A percentile compares a stretch with the other conserved stretches of the same genome.
Evolutionary conservation across 768 basidiomycete genomes (phyloP).

Genomic region (Scleroderma citrinum): DNA sequence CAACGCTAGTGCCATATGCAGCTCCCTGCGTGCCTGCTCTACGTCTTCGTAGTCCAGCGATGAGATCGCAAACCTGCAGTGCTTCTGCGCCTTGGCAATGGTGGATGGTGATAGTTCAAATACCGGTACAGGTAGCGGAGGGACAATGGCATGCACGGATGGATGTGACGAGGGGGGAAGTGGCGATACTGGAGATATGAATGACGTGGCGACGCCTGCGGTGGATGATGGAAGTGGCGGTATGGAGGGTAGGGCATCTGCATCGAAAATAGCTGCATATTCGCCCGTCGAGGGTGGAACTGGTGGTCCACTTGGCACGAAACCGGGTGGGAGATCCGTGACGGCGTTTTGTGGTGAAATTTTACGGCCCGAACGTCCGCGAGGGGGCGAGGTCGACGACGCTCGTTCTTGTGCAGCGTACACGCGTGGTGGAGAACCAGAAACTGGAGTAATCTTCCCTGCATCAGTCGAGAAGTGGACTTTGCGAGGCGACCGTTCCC

Average conservation of each 20-base stretch:
- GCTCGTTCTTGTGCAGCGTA: neutral
- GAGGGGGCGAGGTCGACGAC: constrained; percentile 6
- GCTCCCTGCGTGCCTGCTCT: constrained; percentile 79
- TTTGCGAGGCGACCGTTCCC: constrained; percentile 6
- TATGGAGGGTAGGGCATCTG: constrained; percentile 5
- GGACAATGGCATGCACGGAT: neutral
- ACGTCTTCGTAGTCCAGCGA: constrained; percentile 95
- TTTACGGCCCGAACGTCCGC: neutral
- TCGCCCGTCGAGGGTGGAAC: constrained; percentile 17
- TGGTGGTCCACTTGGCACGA: constrained; percentile 21
- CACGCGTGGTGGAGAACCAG: constrained; percentile 12
- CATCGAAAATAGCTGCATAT: constrained; percentile 2
- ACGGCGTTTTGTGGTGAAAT: constrained; percentile 2
- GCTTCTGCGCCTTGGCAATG: constrained; percentile 80
- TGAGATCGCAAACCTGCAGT: constrained; percentile 88
- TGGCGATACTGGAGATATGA: constrained; percentile 2
- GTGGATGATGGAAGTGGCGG: constrained; percentile 16
- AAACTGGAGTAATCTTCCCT: constrained; percentile 8
- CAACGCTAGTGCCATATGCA: constrained; percentile 65
- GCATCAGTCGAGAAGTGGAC: constrained; percentile 7
- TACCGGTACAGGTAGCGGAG: constrained; percentile 16
- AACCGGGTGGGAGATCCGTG: constrained; percentile 21
- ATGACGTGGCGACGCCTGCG: constrained; percentile 9
- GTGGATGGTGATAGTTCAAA: constrained; percentile 55
- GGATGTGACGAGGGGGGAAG: neutral